Evolutionary conservation across 1,139 yeast species (phyloP), one percentile per base, ranked within the genome.

Genomic region (Eremothecium sinecaudum): DNA sequence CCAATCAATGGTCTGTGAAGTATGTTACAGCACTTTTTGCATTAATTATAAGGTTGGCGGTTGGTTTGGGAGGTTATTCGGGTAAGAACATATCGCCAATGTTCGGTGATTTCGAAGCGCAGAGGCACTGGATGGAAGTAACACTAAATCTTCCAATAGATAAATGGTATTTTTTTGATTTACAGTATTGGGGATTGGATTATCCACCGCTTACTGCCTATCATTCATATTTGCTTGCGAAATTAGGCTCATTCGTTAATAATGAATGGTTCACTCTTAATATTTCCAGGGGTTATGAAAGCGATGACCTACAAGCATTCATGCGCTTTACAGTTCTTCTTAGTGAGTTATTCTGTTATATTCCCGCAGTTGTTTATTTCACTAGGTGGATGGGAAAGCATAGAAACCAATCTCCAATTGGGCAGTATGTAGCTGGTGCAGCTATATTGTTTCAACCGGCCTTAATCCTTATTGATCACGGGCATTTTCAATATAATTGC

Each of bases 31-130:
- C 86, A 2, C 64, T 83, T 36, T 73, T 82, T 41, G 86, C 93
- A 1, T 59, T 86, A 6, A 72, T 90, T 13, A 67, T 87, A 3
- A 66, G 94, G 45, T 71, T 84, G 32, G 94, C 94, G 1, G 79
- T 90, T 12, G 95, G 96, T 0, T 64, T 87, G 30, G 98, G 97
- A 0, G 71, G 87, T 3, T 87, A 75, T 53, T 84, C 94, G 32
- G 98, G 94, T 0, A 56, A 60, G 44, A 62, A 65, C 7, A 62
- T 66, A 3, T 74, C 79, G 10, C 97, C 97, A 5, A 72, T 83
- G 72, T 76, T 66, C 62, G 98, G 98, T 3, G 98, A 90, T 56
- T 90, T 90, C 53, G 99, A 92, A 58, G 97, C 98, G 0, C 98
- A 92, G 57, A 69, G 98, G 45, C 98, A 90, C 56, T 90, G 98